Percentiles rank a stretch among this genome's conserved stretches.
Evolutionary conservation across 2,329 filamentous ascomycete genomes (phyloP).

Genomic region (Fusarium nisikadoi): DNA sequence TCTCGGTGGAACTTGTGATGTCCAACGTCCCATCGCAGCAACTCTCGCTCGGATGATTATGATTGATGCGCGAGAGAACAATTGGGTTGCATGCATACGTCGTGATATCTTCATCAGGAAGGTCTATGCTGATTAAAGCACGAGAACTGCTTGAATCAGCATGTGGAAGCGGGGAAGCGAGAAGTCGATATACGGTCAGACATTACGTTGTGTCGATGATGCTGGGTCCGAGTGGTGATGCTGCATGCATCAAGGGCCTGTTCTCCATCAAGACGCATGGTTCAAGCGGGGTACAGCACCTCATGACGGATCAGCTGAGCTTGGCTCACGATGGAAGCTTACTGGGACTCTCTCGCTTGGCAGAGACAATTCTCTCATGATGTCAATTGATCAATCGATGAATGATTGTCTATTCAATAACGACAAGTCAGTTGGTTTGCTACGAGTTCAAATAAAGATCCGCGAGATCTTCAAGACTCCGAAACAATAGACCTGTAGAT

Average conservation of each 20-base stretch:
- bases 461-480: conserved; percentile 12
- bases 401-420: not conserved
- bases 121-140: conserved; percentile 12
- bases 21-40: not conserved
- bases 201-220: not conserved
- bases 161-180: conserved; percentile 1
- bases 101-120: conserved; percentile 9
- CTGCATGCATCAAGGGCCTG: conserved; percentile 18
- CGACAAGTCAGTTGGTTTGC: not conserved
- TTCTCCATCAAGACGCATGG: conserved; percentile 2
- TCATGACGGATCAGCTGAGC: conserved; percentile 30
- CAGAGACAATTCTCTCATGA: not conserved
- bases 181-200: conserved; percentile 4
- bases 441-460: conserved; percentile 10
- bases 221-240: conserved; percentile 3
- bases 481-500: conserved; percentile 14
- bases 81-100: conserved; percentile 14
- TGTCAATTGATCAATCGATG: not conserved
- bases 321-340: not conserved
- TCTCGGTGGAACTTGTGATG: conserved; percentile 4
- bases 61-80: not conserved
- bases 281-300: conserved; percentile 24
- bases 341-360: not conserved
- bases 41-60: not conserved
- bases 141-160: conserved; percentile 5